Evolutionary conservation across 768 basidiomycete genomes (phyloP).

Genomic region (Podaxis sp.): DNA sequence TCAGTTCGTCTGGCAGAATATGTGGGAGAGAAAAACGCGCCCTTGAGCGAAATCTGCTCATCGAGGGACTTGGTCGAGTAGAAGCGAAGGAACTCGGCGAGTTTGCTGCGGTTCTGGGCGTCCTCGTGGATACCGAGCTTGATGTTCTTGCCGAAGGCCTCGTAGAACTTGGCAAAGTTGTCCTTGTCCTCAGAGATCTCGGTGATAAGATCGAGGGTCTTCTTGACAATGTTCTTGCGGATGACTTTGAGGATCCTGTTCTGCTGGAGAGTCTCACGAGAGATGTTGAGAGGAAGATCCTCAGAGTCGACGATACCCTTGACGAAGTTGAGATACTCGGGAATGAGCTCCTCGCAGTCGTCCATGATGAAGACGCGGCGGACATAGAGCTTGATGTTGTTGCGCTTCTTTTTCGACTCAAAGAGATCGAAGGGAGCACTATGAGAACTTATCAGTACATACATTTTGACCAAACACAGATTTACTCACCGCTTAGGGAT

Average conservation of each 20-base stretch:
- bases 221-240: conserved; percentile 99
- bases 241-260: conserved; percentile 99
- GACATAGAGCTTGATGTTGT: conserved; percentile 99
- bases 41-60: conserved; percentile 91
- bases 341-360: conserved; percentile 98
- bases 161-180: conserved; percentile 95
- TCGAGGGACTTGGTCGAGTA: conserved; percentile 91
- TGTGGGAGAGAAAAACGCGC: conserved; percentile 29
- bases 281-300: conserved; percentile 99
- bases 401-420: conserved; percentile 99
- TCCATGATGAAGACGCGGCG: conserved; percentile 99
- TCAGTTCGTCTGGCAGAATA: neutral
- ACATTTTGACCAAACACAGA: neutral
- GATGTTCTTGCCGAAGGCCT: conserved; percentile 98
- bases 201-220: conserved; percentile 88
- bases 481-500: conserved; percentile 83
- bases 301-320: conserved; percentile 99
- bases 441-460: conserved; percentile 8
- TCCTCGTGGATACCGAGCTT: conserved; percentile 99
- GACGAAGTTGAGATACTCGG: conserved; percentile 99
- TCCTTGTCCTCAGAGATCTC: conserved; percentile 99
- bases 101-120: conserved; percentile 97
- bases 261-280: conserved; percentile 98
- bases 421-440: conserved; percentile 99
- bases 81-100: conserved; percentile 99